Base-by-base conservation (phyloP, 1,284 basidiomycete genomes). In the Neotropicomus parvogracilis region DNA sequence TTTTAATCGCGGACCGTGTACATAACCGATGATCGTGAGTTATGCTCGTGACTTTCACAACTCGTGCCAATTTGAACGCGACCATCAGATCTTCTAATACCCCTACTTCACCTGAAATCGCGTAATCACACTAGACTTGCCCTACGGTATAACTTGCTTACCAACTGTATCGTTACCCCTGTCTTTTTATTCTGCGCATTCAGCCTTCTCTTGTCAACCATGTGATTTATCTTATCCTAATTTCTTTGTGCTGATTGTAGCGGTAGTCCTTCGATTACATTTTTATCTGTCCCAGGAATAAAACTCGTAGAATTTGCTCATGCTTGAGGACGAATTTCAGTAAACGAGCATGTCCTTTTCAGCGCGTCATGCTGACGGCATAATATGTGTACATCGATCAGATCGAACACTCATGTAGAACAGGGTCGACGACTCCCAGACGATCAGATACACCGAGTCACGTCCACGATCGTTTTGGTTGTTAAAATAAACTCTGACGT, bases 161-260 rank as follows among this genome's bases (percentile, higher is more conserved):
- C 31, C 10, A 8, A 21, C 7, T 6, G 32, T 42, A 24, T 48
- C 13, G 9, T 12, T n/a, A 37, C 24, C 39, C 6, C 16, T 19
- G 1, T n/a, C 32, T 8, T 24, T 24, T 24, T 8, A 24, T n/a
- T n/a, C n/a, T n/a, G n/a, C n/a, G n/a, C n/a, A n/a, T n/a, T n/a
- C n/a, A n/a, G n/a, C n/a, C n/a, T n/a, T n/a, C n/a, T n/a, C n/a
- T n/a, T n/a, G n/a, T 24, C 24, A 8, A 24, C 8, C 29, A 45
- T 39, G 17, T 37, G 48, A 19, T 16, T 34, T 40, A 40, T 46
- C 35, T 34, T 21, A 37, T 32, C 14, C 27, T 32, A 17, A 32
- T 27, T 39, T 44, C 27, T 14, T 9, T n/a, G 11, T 11, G 4
- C 29, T 38, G 29, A 58, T n/a, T 64, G 61, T 65, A 65, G 51